A percentile compares a stretch with the other conserved stretches of the same genome.
Evolutionary conservation across 2,329 filamentous ascomycete species (phyloP).

Genomic region (Fusarium acutatum): DNA sequence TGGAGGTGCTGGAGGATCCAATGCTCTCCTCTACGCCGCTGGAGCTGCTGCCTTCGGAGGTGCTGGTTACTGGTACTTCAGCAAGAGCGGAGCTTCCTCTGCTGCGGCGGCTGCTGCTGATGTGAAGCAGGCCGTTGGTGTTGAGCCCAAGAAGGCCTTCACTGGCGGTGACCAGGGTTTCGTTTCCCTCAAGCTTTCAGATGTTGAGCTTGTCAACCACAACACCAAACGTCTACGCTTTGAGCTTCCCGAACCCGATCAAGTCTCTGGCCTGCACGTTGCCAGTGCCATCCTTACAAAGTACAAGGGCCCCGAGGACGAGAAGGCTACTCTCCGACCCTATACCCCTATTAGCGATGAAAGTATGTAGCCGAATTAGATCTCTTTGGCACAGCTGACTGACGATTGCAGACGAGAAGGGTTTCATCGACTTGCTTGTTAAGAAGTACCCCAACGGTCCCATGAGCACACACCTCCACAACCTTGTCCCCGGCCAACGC

Average conservation of each 20-base stretch:
- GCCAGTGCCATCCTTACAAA: conserved; percentile 92
- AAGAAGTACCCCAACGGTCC: conserved; percentile 91
- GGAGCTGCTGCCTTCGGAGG: conserved; percentile 67
- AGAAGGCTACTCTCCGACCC: conserved; percentile 88
- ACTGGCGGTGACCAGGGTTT: conserved; percentile 91
- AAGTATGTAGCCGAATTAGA: conserved; percentile 56
- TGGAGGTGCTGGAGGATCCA: conserved; percentile 62
- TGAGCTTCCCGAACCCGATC: conserved; percentile 82
- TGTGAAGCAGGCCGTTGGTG: conserved; percentile 58
- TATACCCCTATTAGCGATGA: conserved; percentile 95
- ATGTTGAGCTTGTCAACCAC: conserved; percentile 83
- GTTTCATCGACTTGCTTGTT: conserved; percentile 87
- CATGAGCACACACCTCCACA: conserved; percentile 91
- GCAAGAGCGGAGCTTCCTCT: conserved; percentile 53
- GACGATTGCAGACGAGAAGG: conserved; percentile 68
- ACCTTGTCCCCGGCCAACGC: conserved; percentile 80
- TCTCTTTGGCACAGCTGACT: not conserved
- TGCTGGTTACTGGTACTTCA: conserved; percentile 65
- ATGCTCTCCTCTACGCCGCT: conserved; percentile 67
- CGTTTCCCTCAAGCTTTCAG: conserved; percentile 80
- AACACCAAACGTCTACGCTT: conserved; percentile 96
- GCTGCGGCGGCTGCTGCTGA: conserved; percentile 64
- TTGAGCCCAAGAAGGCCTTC: conserved; percentile 64
- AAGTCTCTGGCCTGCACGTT: conserved; percentile 82
- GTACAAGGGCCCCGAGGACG: conserved; percentile 82